phyloP scores from a whole-genome alignment of 352 stramenopile species.

The Phytophthora meadii region DNA sequence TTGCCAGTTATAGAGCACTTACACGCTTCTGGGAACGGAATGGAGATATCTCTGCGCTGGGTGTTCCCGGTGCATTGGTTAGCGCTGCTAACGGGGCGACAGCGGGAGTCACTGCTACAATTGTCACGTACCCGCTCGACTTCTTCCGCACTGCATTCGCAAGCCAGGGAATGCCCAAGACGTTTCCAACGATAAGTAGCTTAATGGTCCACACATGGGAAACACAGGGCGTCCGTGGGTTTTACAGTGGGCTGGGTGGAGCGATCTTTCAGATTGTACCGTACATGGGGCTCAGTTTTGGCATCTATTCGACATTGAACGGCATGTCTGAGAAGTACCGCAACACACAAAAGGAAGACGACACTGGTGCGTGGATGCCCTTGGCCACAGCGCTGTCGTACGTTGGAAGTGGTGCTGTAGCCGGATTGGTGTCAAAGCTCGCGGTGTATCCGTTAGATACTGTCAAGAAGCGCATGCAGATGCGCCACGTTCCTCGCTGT shows the following conservation, averaged over 20 bases:
- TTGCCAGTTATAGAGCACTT: slow-evolving; percentile 70
- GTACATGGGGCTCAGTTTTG: slow-evolving; percentile 97
- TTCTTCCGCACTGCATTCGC: slow-evolving; percentile 95
- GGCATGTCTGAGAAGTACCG: slow-evolving; percentile 32
- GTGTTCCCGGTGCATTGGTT: slow-evolving; percentile 27
- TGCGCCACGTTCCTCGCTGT: slow-evolving; percentile 74
- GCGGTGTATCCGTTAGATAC: slow-evolving; percentile 95
- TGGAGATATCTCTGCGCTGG: not conserved
- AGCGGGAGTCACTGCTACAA: slow-evolving; percentile 88
- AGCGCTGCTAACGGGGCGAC: slow-evolving; percentile 86
- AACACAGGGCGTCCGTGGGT: slow-evolving; percentile 77
- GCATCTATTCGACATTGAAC: slow-evolving; percentile 88
- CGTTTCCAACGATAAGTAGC: slow-evolving; percentile 78
- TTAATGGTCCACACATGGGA: slow-evolving; percentile 79
- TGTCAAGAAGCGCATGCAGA: slow-evolving; percentile 96
- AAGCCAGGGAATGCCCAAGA: slow-evolving; percentile 87
- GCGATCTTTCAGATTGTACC: slow-evolving; percentile 94
- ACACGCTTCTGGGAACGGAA: slow-evolving; percentile 44
- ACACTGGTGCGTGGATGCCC: slow-evolving; percentile 16
- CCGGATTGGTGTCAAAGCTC: slow-evolving; percentile 92
- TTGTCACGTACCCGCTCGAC: slow-evolving; percentile 95
- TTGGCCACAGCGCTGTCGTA: slow-evolving; percentile 57
- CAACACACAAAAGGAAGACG: slow-evolving; percentile 12
- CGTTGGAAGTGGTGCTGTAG: slow-evolving; percentile 83
- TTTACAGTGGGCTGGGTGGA: slow-evolving; percentile 91